phyloP scores from a whole-genome alignment of 2,329 filamentous ascomycete genomes.

The Magnaporthiopsis incrustans region DNA sequence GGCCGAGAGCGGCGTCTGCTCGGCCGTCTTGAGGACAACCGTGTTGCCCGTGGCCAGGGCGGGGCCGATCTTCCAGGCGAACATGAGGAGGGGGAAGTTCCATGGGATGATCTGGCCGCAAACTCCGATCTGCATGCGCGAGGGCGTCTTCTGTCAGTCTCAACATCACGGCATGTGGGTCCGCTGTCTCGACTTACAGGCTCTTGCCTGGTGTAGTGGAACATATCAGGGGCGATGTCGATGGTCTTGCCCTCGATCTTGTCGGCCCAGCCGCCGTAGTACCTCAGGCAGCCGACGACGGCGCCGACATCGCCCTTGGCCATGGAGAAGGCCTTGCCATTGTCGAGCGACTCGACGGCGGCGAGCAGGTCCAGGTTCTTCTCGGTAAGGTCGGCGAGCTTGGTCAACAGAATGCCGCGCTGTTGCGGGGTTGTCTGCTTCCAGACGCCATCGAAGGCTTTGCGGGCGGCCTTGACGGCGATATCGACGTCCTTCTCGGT shows the following conservation, averaged over 20 bases:
- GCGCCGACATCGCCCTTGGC: constrained; percentile 66
- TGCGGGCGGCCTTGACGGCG: constrained; percentile 77
- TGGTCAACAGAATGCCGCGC: constrained; percentile 62
- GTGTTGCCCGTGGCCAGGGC: constrained; percentile 67
- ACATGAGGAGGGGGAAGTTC: constrained; percentile 82
- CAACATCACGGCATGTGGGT: background rate
- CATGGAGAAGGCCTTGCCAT: constrained; percentile 73
- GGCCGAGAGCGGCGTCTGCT: constrained; percentile 66
- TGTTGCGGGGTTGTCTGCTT: constrained; percentile 57
- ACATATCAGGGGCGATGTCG: constrained; percentile 68
- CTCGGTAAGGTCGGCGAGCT: constrained; percentile 74
- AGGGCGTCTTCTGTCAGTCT: background rate
- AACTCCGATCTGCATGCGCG: constrained; percentile 50
- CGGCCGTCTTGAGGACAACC: constrained; percentile 65
- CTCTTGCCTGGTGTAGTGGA: constrained; percentile 77
- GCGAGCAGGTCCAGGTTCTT: constrained; percentile 70
- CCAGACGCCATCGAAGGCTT: constrained; percentile 74
- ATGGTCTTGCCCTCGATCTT: constrained; percentile 86
- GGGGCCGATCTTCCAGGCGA: constrained; percentile 73
- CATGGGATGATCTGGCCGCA: constrained; percentile 85
- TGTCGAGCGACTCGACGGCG: constrained; percentile 79
- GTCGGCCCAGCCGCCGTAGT: constrained; percentile 86
- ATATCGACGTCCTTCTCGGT: constrained; percentile 79
- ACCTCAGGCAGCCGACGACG: constrained; percentile 66
- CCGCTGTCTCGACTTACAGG: constrained; percentile 38